These are phyloP conservation scores for Aegilops bicornis DNA, from an alignment of 176 grass and related monocot genomes.

Conservation along the genomic window DNA sequence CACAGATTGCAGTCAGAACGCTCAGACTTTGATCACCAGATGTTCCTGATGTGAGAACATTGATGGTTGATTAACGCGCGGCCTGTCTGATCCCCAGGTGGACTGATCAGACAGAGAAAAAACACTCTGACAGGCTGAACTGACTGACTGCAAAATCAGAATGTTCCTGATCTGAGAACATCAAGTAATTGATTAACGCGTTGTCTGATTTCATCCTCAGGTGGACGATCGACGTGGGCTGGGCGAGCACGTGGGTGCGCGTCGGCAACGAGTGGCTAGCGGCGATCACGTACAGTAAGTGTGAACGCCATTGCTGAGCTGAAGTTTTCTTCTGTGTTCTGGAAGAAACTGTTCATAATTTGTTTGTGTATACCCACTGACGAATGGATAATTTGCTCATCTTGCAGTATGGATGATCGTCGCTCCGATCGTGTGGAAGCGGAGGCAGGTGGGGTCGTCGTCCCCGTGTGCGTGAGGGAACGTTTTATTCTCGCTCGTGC, in stretches of 20 bases:
- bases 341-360: too few relatives aligned
- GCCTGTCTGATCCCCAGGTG: conserved; percentile 9
- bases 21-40: too few relatives aligned
- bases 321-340: neutral
- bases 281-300: conserved; percentile 78
- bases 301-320: neutral
- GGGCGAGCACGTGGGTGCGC: conserved; percentile 95
- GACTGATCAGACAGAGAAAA: too few relatives aligned
- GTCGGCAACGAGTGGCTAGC: conserved; percentile 87
- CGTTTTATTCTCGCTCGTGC: neutral
- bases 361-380: neutral
- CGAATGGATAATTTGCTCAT: neutral
- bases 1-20: neutral
- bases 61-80: too few relatives aligned
- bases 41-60: neutral
- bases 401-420: conserved; percentile 34
- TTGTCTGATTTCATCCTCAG: neutral
- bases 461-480: neutral
- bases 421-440: conserved; percentile 20
- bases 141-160: too few relatives aligned
- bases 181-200: too few relatives aligned
- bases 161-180: neutral
- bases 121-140: neutral
- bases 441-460: conserved; percentile 14
- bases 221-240: conserved; percentile 95